Base-by-base conservation (phyloP, 192 early-diverging fungal species). In the Rhizoclosmatium sp. region DNA sequence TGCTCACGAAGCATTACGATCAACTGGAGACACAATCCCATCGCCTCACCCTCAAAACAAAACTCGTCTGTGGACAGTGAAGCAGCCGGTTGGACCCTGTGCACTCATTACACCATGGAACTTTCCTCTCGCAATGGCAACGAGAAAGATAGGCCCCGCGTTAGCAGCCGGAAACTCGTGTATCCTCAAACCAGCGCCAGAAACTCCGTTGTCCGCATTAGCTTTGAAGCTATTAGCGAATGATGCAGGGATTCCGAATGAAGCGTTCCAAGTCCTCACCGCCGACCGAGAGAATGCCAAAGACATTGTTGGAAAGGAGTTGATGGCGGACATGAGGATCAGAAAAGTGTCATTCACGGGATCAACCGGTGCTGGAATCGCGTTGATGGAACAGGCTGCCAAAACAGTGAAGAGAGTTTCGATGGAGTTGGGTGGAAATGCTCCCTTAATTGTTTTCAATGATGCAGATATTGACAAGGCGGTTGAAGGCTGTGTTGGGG, bases 121-220 rank as follows among this genome's bases (percentile, higher is more conserved):
- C 79, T 95, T 95, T 76, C 96, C 96, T 1, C 90, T 82, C 71
- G 95, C 95, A 4, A 96, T 97, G 93, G 85, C 94, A 23, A 92
- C 93, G 0, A 83, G 93, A 58, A 94, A 95, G 76, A 77, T 91
- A 9, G 91, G 89, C 16, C 92, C 94, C 2, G 93, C 94, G 0
- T 56, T 95, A 59, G 93, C 93, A 3, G 94, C 93, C 44, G 94
- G 94, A 47, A 94, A 93, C 81, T 89, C 91, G 0, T 84, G 89
- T 9, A 91, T 95, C 5, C 81, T 92, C n/a, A 95, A 95, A 68
- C 93, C 94, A 46, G 67, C 80, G 23, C 75, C 81, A 2, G 77
- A 82, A 71, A 83, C 86, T 42, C 86, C 86, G 2, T 48, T 86
- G 56, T 70, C 60, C 14, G 81, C 79, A 19, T 47, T 87, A 14